Conservation (phyloP, 2,329 filamentous ascomycete genomes). For the Fusarium sororula region DNA sequence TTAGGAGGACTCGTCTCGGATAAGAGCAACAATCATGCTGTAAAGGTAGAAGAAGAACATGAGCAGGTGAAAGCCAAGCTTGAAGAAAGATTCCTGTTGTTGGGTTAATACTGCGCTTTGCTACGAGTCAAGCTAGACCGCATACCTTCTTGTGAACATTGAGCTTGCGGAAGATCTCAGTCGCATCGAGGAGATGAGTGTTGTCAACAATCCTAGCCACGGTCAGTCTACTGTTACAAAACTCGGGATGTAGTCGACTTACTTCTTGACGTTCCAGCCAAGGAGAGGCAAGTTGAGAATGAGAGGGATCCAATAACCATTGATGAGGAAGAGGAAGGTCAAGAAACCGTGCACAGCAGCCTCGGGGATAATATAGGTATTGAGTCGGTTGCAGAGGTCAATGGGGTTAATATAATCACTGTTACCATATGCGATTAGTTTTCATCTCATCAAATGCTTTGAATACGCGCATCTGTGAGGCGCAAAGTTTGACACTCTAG, state of each 20-base stretch:
- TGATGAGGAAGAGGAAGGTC: conserved; percentile 95
- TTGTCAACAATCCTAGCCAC: conserved; percentile 87
- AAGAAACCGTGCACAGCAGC: conserved; percentile 96
- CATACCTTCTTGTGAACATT: conserved; percentile 98
- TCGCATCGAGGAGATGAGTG: conserved; percentile 94
- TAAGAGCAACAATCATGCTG: conserved; percentile 97
- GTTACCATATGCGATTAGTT: conserved; percentile 34
- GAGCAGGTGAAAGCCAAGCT: conserved; percentile 96
- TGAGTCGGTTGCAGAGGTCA: conserved; percentile 99
- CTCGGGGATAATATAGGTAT: conserved; percentile 99
- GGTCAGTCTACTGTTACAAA: conserved; percentile 31
- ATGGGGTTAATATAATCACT: conserved; percentile 99
- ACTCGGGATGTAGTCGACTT: conserved; percentile 52
- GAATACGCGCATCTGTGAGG: conserved; percentile 19
- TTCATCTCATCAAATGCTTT: conserved; percentile 1
- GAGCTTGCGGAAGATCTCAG: conserved; percentile 98
- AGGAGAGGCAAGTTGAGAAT: conserved; percentile 91
- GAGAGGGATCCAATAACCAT: conserved; percentile 97
- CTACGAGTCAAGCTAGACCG: background rate
- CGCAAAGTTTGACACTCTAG: conserved; percentile 25
- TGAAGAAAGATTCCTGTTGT: conserved; percentile 93
- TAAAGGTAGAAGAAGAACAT: conserved; percentile 99
- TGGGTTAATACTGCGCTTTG: conserved; percentile 34
- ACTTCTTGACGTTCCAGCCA: conserved; percentile 98
- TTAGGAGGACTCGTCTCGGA: conserved; percentile 92